Evolutionary conservation across 2,329 filamentous ascomycete species (phyloP).

Genomic region (Pyrenophora tritici-repentis): DNA sequence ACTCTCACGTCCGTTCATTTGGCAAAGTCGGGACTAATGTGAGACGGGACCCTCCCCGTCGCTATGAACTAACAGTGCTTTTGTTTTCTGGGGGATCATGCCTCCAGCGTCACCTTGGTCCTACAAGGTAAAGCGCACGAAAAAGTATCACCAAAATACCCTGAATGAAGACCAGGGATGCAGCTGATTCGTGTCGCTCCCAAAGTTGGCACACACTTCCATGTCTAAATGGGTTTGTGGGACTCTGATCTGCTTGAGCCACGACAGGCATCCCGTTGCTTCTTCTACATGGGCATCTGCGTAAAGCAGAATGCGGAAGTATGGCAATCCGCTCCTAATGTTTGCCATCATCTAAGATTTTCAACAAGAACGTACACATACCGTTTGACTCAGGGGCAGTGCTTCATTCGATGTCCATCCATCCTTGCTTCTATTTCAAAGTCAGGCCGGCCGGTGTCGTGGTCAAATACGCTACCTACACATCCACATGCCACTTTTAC

Average conservation of each 20-base stretch:
- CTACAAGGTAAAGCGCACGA: not conserved
- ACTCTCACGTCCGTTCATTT: not conserved
- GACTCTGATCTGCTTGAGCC: slow-evolving; percentile 1
- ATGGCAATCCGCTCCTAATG: not conserved
- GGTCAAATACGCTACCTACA: too few relatives aligned
- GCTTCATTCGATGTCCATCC: not conserved
- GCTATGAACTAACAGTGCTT: not conserved
- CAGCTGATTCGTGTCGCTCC: not conserved
- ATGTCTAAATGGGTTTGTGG: not conserved
- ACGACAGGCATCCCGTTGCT: slow-evolving; percentile 4
- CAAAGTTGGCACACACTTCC: not conserved
- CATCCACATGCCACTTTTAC: too few relatives aligned
- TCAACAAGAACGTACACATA: not conserved
- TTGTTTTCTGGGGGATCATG: not conserved
- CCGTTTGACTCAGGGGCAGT: not conserved
- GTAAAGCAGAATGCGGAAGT: not conserved
- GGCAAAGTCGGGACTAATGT: not conserved
- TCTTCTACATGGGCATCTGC: slow-evolving; percentile 5
- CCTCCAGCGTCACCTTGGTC: slow-evolving; percentile 1
- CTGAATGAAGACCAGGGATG: not conserved
- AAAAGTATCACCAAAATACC: slow-evolving; percentile 5
- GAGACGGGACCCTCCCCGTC: not conserved
- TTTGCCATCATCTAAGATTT: not conserved
- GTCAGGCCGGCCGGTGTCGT: too few relatives aligned
- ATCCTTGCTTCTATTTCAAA: too few relatives aligned